phyloP scores from a whole-genome alignment of 768 basidiomycete species.

The Collybiopsis confluens region DNA sequence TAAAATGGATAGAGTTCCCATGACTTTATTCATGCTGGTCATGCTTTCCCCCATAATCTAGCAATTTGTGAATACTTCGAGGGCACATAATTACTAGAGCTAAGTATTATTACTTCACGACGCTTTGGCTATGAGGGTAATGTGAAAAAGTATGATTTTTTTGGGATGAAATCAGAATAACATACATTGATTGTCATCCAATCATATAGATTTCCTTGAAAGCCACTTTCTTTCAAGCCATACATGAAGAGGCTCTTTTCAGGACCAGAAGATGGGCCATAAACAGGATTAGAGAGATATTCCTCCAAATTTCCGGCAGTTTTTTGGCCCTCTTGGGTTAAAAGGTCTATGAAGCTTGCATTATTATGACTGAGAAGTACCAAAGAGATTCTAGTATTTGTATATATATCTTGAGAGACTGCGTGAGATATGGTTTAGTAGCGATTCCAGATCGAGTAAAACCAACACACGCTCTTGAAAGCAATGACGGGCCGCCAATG shows the following conservation, averaged over 20 bases:
- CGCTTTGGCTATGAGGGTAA: too few species aligned
- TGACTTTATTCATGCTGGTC: constrained; percentile 21
- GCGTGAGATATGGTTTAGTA: too few species aligned
- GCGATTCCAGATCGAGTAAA: background rate
- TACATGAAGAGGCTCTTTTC: constrained; percentile 18
- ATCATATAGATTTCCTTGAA: constrained; percentile 22
- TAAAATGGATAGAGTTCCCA: constrained; percentile 11
- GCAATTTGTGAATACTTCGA: too few species aligned
- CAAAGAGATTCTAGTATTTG: constrained; percentile 30
- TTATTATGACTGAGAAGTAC: constrained; percentile 18
- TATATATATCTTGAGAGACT: constrained; percentile 27
- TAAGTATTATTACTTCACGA: too few species aligned
- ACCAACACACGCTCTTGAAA: background rate
- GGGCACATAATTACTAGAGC: too few species aligned
- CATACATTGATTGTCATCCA: constrained; percentile 20
- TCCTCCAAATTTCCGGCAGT: constrained; percentile 21
- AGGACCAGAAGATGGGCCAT: constrained; percentile 15
- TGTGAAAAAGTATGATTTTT: too few species aligned
- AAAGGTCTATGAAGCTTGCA: constrained; percentile 10
- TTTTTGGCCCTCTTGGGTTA: constrained; percentile 12
- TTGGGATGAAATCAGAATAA: background rate
- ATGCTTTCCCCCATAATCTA: constrained; percentile 2
- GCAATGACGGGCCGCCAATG: background rate
- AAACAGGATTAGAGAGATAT: constrained; percentile 19
- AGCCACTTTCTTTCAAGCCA: constrained; percentile 15